phyloP scores from a whole-genome alignment of 2,329 filamentous ascomycete species.

The Botrytis galanthina region DNA sequence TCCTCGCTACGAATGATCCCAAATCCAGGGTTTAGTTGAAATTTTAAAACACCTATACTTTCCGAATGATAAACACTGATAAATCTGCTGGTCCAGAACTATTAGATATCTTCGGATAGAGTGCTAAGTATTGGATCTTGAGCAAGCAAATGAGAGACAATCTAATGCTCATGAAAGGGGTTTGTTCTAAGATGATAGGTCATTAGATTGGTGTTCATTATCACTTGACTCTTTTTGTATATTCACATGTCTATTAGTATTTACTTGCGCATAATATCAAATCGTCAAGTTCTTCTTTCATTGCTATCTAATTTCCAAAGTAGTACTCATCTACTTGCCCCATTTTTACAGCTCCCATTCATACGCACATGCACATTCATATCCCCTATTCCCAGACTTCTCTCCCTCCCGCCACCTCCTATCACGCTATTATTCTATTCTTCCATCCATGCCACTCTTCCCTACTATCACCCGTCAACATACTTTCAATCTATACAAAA shows the following conservation, averaged over 20 bases:
- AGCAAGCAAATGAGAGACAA: not conserved
- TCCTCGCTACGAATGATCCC: not conserved
- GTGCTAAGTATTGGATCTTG: not conserved
- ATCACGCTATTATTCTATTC: accelerated
- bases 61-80: not conserved
- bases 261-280: accelerated
- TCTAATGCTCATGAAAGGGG: not conserved
- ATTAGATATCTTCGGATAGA: not conserved
- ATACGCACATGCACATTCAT: not conserved
- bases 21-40: not conserved
- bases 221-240: not conserved
- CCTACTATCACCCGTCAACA: accelerated
- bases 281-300: not conserved
- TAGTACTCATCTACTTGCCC: accelerated
- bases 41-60: not conserved
- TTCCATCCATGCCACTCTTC: accelerated
- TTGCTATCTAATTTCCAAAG: accelerated
- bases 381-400: not conserved
- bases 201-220: not conserved
- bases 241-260: not conserved
- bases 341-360: not conserved
- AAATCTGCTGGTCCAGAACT: not conserved
- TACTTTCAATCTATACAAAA: not conserved
- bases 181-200: not conserved
- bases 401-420: not conserved